Percentiles rank a stretch among this genome's conserved stretches.
phyloP scores from a whole-genome alignment of 345 rosid species.

The Arabidopsis arenosa region DNA sequence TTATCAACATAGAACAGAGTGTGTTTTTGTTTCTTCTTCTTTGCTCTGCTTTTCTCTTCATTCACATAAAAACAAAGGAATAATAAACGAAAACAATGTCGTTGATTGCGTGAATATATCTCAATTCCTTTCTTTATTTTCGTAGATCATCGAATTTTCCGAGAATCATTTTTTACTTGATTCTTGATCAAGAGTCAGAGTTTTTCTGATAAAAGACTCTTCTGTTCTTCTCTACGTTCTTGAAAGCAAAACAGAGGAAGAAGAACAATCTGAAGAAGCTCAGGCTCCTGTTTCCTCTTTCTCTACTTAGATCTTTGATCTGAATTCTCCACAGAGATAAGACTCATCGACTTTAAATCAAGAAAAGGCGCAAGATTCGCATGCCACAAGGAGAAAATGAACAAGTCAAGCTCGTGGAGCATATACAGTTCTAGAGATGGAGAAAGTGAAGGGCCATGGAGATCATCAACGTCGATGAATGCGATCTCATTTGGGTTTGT shows the following conservation, averaged over 20 bases:
- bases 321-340: neutral
- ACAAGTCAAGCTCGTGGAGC: slow-evolving; percentile 53
- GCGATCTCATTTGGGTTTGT: slow-evolving; percentile 90
- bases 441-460: slow-evolving; percentile 60
- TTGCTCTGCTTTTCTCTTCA: slow-evolving; percentile 7
- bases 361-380: slow-evolving; percentile 1
- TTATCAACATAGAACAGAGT: slow-evolving; percentile 36
- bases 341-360: neutral
- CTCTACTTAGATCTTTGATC: neutral
- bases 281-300: neutral
- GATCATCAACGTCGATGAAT: slow-evolving; percentile 69
- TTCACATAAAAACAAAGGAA: slow-evolving; percentile 17
- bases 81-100: neutral
- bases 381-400: slow-evolving; percentile 50
- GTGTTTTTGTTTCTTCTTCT: slow-evolving; percentile 30
- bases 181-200: slow-evolving; percentile 10
- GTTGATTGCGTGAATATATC: neutral
- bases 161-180: neutral
- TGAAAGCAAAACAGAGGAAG: neutral
- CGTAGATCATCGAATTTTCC: neutral
- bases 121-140: neutral
- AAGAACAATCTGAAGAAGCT: neutral
- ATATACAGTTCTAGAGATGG: slow-evolving; percentile 37
- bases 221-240: neutral
- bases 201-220: slow-evolving; percentile 2